These are phyloP conservation scores for Trichoderma atroviride DNA, from an alignment of 2,329 filamentous ascomycete species.

Conservation along the genomic window DNA sequence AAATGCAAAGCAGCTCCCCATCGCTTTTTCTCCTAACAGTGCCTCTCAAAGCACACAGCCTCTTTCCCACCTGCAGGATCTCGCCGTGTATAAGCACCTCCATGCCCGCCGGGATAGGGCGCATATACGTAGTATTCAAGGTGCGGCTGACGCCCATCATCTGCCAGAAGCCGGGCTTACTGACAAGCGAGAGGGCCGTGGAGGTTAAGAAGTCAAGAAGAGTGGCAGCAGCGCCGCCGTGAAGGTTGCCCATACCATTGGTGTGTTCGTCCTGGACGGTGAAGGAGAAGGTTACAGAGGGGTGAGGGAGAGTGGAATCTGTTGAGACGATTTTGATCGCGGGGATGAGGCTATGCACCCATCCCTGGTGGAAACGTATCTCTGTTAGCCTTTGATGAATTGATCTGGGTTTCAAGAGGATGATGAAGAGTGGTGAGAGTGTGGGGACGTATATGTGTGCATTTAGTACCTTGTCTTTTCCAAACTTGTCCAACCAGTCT, in stretches of 20 bases:
- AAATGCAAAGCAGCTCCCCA: constrained; percentile 57
- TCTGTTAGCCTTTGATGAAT: not conserved
- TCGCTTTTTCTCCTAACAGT: constrained; percentile 57
- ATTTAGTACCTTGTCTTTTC: not conserved
- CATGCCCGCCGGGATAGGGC: constrained; percentile 58
- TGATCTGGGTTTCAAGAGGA: not conserved
- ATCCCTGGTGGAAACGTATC: constrained; percentile 42
- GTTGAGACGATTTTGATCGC: constrained; percentile 46
- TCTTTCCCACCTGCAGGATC: constrained; percentile 59
- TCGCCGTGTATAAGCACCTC: constrained; percentile 59
- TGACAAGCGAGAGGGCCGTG: constrained; percentile 58
- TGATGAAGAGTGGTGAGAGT: not conserved
- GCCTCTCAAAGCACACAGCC: constrained; percentile 56
- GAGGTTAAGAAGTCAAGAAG: constrained; percentile 70
- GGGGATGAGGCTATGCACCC: constrained; percentile 47
- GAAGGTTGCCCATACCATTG: constrained; percentile 58
- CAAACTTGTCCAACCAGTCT: constrained; percentile 35
- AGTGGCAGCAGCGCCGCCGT: constrained; percentile 66
- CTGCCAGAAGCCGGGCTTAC: constrained; percentile 62
- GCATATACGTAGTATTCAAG: constrained; percentile 67
- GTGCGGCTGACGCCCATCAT: constrained; percentile 66
- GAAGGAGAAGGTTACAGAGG: constrained; percentile 50
- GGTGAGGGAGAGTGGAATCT: constrained; percentile 40
- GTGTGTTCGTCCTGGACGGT: constrained; percentile 54
- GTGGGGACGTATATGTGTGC: not conserved